Conservation (phyloP, 257 asterid species). For the Verbena officinalis region DNA sequence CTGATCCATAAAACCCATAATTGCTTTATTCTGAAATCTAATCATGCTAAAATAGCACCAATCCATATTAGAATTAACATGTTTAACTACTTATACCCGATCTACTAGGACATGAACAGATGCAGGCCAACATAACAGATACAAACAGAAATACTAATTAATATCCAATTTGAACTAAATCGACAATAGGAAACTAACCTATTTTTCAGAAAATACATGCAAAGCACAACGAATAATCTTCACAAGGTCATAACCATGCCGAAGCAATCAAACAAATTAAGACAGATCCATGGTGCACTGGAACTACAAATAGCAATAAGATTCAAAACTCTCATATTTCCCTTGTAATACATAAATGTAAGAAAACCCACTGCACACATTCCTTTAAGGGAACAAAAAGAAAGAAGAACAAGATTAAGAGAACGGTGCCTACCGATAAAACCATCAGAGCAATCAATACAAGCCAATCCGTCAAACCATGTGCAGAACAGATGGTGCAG, state of each 20-base stretch:
- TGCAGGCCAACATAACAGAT: background rate
- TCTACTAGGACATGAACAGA: background rate
- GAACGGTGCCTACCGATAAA: constrained; percentile 29
- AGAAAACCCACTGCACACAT: background rate
- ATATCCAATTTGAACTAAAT: background rate
- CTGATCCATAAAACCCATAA: background rate
- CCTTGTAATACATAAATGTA: constrained; percentile 7
- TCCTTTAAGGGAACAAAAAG: background rate
- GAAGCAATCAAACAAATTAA: constrained; percentile 28
- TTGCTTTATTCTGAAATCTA: constrained; percentile 1
- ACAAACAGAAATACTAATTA: constrained; percentile 4
- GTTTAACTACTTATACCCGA: background rate
- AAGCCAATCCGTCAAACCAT: constrained; percentile 26
- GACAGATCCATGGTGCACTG: constrained; percentile 32
- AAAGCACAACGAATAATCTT: constrained; percentile 27
- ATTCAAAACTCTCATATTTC: constrained; percentile 14
- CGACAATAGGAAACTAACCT: background rate
- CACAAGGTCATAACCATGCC: constrained; percentile 14
- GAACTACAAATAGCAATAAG: constrained; percentile 3
- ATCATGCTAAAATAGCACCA: constrained; percentile 2
- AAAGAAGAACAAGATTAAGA: background rate
- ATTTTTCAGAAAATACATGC: constrained; percentile 26
- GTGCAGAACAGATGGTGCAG: constrained; percentile 10
- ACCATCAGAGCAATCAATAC: constrained; percentile 11
- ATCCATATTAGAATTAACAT: background rate